Percentiles rank a stretch among this genome's conserved stretches.
Conservation (phyloP, 768 basidiomycete species). For the Pilatotrama ljubarskyi region DNA sequence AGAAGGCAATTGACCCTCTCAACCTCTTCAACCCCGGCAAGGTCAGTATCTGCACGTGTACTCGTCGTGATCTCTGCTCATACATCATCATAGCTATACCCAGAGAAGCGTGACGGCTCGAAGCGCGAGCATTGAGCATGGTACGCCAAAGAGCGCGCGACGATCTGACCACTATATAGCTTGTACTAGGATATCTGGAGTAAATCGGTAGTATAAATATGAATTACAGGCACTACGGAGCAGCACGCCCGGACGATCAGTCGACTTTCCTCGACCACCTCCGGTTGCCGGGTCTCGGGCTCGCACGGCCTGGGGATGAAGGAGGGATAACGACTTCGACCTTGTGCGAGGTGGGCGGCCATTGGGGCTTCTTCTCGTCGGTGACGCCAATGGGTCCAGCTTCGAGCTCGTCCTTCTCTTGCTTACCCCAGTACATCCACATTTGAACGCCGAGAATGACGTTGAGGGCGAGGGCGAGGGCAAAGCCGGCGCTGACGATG, state of each 20-base stretch:
- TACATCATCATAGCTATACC: neutral
- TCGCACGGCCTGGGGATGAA: slow-evolving; percentile 44
- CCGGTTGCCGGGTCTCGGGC: slow-evolving; percentile 50
- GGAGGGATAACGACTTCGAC: slow-evolving; percentile 48
- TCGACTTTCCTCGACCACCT: slow-evolving; percentile 79
- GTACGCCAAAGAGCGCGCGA: neutral
- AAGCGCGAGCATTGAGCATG: neutral
- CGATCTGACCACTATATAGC: slow-evolving; percentile 1
- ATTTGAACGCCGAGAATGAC: slow-evolving; percentile 81
- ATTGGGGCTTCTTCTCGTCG: slow-evolving; percentile 25
- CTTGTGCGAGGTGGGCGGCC: slow-evolving; percentile 22
- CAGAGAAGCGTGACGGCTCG: neutral
- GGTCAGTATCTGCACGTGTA: slow-evolving; percentile 45
- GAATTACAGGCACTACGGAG: neutral
- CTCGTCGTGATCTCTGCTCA: slow-evolving; percentile 41
- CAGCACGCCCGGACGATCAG: slow-evolving; percentile 29
- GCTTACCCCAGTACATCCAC: slow-evolving; percentile 79
- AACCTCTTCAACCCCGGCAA: slow-evolving; percentile 86
- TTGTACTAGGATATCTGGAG: neutral
- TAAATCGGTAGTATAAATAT: neutral
- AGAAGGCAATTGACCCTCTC: slow-evolving; percentile 60
- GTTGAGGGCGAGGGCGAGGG: slow-evolving; percentile 80
- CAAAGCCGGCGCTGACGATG: slow-evolving; percentile 82
- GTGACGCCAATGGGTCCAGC: slow-evolving; percentile 23
- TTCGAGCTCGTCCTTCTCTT: slow-evolving; percentile 34